phyloP scores from a whole-genome alignment of 2,329 filamentous ascomycete species.

The Pseudogymnoascus sp. region DNA sequence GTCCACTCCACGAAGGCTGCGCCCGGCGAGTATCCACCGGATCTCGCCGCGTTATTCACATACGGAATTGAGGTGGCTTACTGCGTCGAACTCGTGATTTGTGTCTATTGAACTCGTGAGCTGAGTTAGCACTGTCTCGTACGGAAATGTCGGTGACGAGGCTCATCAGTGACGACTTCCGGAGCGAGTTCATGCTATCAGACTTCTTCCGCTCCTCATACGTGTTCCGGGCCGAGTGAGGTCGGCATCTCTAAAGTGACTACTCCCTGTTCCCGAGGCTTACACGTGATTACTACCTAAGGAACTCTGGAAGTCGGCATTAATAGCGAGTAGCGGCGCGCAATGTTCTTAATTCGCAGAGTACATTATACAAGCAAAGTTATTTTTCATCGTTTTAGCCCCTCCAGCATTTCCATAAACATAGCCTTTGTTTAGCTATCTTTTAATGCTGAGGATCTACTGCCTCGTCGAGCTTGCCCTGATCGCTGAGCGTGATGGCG shows the following conservation, averaged over 20 bases:
- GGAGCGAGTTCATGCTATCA: neutral
- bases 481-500: too few relatives aligned
- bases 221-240: neutral
- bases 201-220: neutral
- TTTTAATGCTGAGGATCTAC: too few relatives aligned
- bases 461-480: too few relatives aligned
- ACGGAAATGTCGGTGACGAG: neutral
- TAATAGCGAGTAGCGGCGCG: too few relatives aligned
- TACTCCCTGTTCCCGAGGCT: neutral
- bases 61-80: neutral
- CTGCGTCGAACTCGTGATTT: neutral
- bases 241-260: constrained; percentile 1
- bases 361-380: too few relatives aligned
- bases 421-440: too few relatives aligned
- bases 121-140: neutral
- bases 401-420: too few relatives aligned
- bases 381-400: too few relatives aligned
- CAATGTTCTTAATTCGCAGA: too few relatives aligned
- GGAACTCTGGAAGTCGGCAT: too few relatives aligned
- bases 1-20: too few relatives aligned
- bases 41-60: constrained; percentile 1
- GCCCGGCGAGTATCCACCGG: constrained; percentile 12
- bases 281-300: too few relatives aligned
- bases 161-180: neutral
- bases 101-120: neutral